Base-by-base conservation (phyloP, 2,329 filamentous ascomycete genomes). In the Monilinia vaccinii-corymbosi region DNA sequence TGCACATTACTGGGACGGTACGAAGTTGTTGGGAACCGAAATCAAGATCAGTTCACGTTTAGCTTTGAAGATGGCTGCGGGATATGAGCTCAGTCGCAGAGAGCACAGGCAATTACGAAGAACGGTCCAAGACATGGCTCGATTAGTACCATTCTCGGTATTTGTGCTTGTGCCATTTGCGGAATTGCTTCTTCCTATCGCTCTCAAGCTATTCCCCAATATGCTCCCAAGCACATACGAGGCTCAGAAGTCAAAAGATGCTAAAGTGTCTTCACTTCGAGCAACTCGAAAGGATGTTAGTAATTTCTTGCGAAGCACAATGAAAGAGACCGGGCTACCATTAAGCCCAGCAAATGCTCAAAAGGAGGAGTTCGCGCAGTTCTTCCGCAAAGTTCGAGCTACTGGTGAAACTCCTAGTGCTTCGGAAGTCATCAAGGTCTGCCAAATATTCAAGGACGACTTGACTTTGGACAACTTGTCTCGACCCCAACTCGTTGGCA, bases 391-490 rank as follows among this genome's bases (percentile, higher is more conserved):
- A 79, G 84, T 97, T 64, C 82, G 94, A 58, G 86, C 90, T 21
- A 97, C 93, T 1, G 94, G 93, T 65, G 93, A 97, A 77, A 81
- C 87, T 49, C 94, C 94, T 1, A 94, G 89, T 5, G 83, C 86
- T 58, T 83, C 92, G 66, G 94, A 99, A 72, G 91, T 99, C 64
- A 96, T 99, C 79, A 96, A 94, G 76, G 93, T 99, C 64, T 97
- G 94, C 85, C 95, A 97, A 81, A 88, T 96, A 65, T 99, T 99
- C 84, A 95, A 94, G 74, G 94, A 99, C 72, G 94, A 99, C 74
- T 73, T 99, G 69, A 99, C 94, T 0, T 81, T 99, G 36, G 94
- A 99, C 83, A 99, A 99, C 76, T 78, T 99, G 66, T 97, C 92
- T 21, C 84, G 94, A 64, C 94, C 94, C 18, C 94, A 99, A 76